phyloP scores from a whole-genome alignment of 805 yeast species.

The Clavispora vitiphila region DNA sequence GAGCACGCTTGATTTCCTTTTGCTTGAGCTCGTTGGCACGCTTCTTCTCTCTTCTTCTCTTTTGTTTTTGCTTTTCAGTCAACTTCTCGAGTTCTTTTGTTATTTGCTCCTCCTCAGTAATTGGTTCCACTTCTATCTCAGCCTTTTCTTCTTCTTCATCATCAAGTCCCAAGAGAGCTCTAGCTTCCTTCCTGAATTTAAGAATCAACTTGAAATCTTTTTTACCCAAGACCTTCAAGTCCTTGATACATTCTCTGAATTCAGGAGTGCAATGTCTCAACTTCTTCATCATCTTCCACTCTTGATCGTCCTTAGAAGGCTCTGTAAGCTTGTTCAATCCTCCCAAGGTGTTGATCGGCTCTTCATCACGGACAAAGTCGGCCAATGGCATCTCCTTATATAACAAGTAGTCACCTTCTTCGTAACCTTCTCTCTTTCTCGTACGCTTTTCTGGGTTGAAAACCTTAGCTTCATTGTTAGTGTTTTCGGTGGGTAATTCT shows the following conservation, averaged over 20 bases:
- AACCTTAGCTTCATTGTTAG: slow-evolving; percentile 81
- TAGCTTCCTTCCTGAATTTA: slow-evolving; percentile 84
- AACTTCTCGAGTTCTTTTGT: slow-evolving; percentile 78
- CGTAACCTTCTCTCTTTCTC: slow-evolving; percentile 94
- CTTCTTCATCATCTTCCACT: slow-evolving; percentile 66
- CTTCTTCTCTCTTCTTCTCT: slow-evolving; percentile 76
- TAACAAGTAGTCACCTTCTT: slow-evolving; percentile 77
- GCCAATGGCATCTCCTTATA: slow-evolving; percentile 69
- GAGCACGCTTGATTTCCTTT: slow-evolving; percentile 85
- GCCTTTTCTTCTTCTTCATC: slow-evolving; percentile 47
- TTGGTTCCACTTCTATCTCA: slow-evolving; percentile 59
- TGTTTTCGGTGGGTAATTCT: slow-evolving; percentile 66
- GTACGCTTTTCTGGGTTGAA: slow-evolving; percentile 90
- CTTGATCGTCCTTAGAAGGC: slow-evolving; percentile 50
- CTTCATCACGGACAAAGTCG: slow-evolving; percentile 78
- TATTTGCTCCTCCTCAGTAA: slow-evolving; percentile 85
- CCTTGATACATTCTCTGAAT: slow-evolving; percentile 77
- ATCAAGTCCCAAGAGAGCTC: slow-evolving; percentile 69
- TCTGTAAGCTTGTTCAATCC: slow-evolving; percentile 62
- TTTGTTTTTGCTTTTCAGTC: slow-evolving; percentile 63
- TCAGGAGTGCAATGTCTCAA: slow-evolving; percentile 76
- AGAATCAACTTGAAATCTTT: slow-evolving; percentile 84
- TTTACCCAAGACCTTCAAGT: slow-evolving; percentile 88
- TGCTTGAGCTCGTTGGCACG: slow-evolving; percentile 77
- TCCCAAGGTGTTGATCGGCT: slow-evolving; percentile 81